Conservation (phyloP, 2,329 filamentous ascomycete genomes). For the Chaetomiaceae sp. region DNA sequence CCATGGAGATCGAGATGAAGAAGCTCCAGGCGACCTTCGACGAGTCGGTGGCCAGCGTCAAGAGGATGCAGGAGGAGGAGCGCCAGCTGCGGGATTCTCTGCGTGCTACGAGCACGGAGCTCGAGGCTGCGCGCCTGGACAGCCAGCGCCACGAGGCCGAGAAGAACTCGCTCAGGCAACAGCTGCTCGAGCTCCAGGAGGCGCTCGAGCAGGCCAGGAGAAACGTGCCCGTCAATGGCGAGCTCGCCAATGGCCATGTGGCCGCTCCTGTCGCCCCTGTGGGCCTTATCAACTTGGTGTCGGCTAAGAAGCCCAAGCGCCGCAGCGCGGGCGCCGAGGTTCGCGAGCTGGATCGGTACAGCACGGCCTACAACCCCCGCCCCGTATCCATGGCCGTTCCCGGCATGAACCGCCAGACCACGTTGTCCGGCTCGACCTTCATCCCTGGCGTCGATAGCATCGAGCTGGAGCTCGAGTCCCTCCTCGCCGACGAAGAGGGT, state of each 20-base stretch:
- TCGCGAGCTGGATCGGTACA: constrained; percentile 84
- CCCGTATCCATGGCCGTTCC: constrained; percentile 93
- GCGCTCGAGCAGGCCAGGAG: constrained; percentile 85
- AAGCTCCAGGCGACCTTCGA: constrained; percentile 84
- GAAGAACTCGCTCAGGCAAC: constrained; percentile 78
- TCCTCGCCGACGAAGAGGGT: constrained; percentile 91
- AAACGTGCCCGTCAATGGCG: constrained; percentile 66
- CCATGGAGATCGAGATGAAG: constrained; percentile 94
- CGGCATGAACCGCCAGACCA: constrained; percentile 55
- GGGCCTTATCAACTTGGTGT: constrained; percentile 92
- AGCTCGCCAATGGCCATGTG: constrained; percentile 58
- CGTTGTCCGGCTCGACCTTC: constrained; percentile 67
- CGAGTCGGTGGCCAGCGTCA: constrained; percentile 84
- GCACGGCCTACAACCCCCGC: constrained; percentile 85
- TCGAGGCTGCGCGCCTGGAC: constrained; percentile 72
- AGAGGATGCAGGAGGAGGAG: constrained; percentile 92
- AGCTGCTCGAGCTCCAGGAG: constrained; percentile 85
- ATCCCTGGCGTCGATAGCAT: constrained; percentile 81
- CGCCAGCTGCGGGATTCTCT: constrained; percentile 78
- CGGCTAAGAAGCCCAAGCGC: constrained; percentile 94
- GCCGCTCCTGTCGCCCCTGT: constrained; percentile 52
- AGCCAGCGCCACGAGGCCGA: constrained; percentile 77
- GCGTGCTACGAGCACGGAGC: constrained; percentile 70
- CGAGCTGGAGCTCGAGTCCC: constrained; percentile 87
- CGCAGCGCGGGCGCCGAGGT: constrained; percentile 85